Conservation (phyloP, 345 rosid species). For the Hibiscus tridactylites region DNA sequence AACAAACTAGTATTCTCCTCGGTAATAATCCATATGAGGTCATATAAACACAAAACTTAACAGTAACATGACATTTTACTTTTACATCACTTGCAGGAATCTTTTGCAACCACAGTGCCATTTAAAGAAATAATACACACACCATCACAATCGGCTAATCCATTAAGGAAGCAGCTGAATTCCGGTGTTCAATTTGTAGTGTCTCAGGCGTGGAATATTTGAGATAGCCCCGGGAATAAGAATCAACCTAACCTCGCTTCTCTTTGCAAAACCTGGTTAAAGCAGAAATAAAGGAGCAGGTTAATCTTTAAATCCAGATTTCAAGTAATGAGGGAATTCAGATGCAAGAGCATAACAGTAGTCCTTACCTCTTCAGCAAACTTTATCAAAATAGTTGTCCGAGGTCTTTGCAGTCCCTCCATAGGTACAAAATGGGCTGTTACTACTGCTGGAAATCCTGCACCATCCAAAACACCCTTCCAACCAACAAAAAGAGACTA, state of each 20-base stretch:
- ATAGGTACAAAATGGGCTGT: conserved; percentile 98
- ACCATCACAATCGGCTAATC: neutral
- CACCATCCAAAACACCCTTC: conserved; percentile 89
- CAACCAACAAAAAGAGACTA: conserved; percentile 2
- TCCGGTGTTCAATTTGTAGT: neutral
- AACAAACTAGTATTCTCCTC: neutral
- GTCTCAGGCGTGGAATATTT: neutral
- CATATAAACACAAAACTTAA: too few species aligned
- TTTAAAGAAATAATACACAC: neutral
- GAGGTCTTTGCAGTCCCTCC: conserved; percentile 93
- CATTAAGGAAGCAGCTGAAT: neutral
- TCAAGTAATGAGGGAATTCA: too few species aligned
- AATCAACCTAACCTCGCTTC: conserved; percentile 66
- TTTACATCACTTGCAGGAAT: neutral
- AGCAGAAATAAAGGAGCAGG: neutral
- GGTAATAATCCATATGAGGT: neutral
- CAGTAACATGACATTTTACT: neutral
- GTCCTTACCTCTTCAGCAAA: conserved; percentile 87
- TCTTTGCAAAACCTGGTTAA: conserved; percentile 59
- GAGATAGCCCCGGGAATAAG: neutral
- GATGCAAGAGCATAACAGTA: neutral
- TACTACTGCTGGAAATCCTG: conserved; percentile 94
- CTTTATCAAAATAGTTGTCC: conserved; percentile 92
- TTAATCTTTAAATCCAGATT: neutral
- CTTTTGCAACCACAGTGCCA: neutral